phyloP scores from a whole-genome alignment of 1,284 basidiomycete genomes.

The Boletus mariae region DNA sequence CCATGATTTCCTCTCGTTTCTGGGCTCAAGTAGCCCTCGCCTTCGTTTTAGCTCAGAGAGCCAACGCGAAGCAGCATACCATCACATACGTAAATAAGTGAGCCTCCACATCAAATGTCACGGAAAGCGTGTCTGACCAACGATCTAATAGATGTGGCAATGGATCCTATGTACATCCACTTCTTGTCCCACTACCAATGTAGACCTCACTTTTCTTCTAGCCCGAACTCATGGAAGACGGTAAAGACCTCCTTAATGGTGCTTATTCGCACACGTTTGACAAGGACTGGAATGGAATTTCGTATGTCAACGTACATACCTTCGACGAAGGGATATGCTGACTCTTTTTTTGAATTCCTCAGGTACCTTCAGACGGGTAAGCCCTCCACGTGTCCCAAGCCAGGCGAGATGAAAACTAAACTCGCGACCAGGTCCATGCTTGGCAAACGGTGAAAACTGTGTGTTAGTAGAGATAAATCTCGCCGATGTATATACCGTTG shows the following conservation, averaged over 20 bases:
- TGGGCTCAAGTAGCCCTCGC: slow-evolving; percentile 19
- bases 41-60: slow-evolving; percentile 19
- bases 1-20: slow-evolving; percentile 23
- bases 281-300: slow-evolving; percentile 21
- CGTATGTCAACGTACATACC: slow-evolving; percentile 16
- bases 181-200: background rate
- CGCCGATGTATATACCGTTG: slow-evolving; percentile 38
- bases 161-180: slow-evolving; percentile 15
- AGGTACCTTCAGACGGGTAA: slow-evolving; percentile 32
- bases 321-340: background rate
- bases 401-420: background rate
- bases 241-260: slow-evolving; percentile 21
- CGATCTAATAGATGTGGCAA: slow-evolving; percentile 22
- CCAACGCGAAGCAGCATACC: slow-evolving; percentile 22
- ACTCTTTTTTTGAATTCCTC: background rate
- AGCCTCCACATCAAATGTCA: slow-evolving; percentile 3
- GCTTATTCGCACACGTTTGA: slow-evolving; percentile 16
- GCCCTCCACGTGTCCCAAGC: slow-evolving; percentile 5
- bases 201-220: slow-evolving; percentile 5
- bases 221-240: slow-evolving; percentile 24
- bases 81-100: slow-evolving; percentile 29
- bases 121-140: slow-evolving; percentile 1
- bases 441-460: slow-evolving; percentile 43
- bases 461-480: slow-evolving; percentile 43
- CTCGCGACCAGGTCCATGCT: slow-evolving; percentile 29